Base-by-base conservation (phyloP, 305 asterid genomes). In the Vinca major region DNA sequence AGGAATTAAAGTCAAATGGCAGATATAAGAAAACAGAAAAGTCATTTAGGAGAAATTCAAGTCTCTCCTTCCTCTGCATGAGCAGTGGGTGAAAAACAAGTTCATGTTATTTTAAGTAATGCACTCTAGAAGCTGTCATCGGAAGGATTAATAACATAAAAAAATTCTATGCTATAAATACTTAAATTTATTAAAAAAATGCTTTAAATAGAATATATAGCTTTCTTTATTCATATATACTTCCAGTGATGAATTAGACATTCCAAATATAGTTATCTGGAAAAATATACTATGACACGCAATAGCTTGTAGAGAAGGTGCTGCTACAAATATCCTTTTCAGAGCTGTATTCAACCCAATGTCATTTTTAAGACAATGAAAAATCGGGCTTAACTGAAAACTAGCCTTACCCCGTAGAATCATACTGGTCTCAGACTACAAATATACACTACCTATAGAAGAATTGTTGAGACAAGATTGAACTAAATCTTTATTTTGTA, bases 1-100 rank as follows among this genome's bases (percentile, higher is more conserved):
- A 53, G 48, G 47, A 57, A 70, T 26, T 54, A 26, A 26, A 33
- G 17, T n/a, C 17, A 33, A 58, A 33, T 58, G 19, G 14, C 40
- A 58, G 12, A 47, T 49, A 54, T 57, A 50, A 73, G 71, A 63
- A 65, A 48, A 70, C 65, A 13, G 16, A 70, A 62, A 55, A 75
- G 58, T 54, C 60, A 73, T 36, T n/a, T 66, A 33, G 39, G 68
- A 71, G 53, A 54, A 74, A 57, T 41, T 16, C 65, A 53, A 69
- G 62, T 58, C 54, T 44, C 33, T 44, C 52, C 17, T 61, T 51
- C 5, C 20, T 55, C 53, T 44, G 52, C 9, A 67, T 43, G n/a
- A 50, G 63, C 47, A 50, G 45, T 60, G 44, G 63, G 17, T 50
- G 64, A 51, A 43, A 70, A 13, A 51, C 3, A 36, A 12, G 52